Conservation (phyloP, 2,329 filamentous ascomycete genomes). For the Leptographium lundbergii region DNA sequence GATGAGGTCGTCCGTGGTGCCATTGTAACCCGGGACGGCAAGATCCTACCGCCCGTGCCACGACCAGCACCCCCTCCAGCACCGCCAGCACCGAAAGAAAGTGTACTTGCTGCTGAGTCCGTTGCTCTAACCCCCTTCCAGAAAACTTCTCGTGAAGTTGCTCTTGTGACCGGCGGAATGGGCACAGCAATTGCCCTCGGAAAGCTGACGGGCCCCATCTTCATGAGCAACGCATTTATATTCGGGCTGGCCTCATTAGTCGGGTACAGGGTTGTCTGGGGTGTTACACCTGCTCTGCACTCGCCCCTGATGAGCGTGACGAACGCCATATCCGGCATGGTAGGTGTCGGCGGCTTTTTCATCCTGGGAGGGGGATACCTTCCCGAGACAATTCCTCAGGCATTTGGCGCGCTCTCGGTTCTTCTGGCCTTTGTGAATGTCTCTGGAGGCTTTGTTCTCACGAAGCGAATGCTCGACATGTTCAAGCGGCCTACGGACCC, state of each 20-base stretch:
- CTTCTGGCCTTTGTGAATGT: slow-evolving; percentile 81
- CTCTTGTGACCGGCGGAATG: slow-evolving; percentile 65
- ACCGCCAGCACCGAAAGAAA: slow-evolving; percentile 39
- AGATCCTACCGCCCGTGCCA: slow-evolving; percentile 63
- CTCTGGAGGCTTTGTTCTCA: slow-evolving; percentile 80
- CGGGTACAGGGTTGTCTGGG: slow-evolving; percentile 82
- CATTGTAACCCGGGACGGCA: slow-evolving; percentile 68
- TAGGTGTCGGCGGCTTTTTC: slow-evolving; percentile 78
- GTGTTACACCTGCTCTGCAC: slow-evolving; percentile 70
- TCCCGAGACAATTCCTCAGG: slow-evolving; percentile 66
- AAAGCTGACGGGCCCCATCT: slow-evolving; percentile 67
- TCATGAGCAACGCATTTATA: slow-evolving; percentile 81
- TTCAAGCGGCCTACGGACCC: slow-evolving; percentile 79
- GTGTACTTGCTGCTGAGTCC: slow-evolving; percentile 41
- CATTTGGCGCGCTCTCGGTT: slow-evolving; percentile 67
- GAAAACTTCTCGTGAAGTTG: slow-evolving; percentile 63
- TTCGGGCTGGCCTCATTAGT: slow-evolving; percentile 76
- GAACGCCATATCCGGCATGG: slow-evolving; percentile 85
- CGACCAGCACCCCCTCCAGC: slow-evolving; percentile 50
- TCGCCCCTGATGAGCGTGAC: slow-evolving; percentile 88
- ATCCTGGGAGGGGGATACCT: slow-evolving; percentile 73
- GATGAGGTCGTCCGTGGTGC: slow-evolving; percentile 80
- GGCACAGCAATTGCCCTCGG: slow-evolving; percentile 61
- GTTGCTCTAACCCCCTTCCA: slow-evolving; percentile 72
- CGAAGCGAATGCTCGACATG: slow-evolving; percentile 89